Base-by-base conservation (phyloP, 805 yeast species). In the Lachancea sp. region DNA sequence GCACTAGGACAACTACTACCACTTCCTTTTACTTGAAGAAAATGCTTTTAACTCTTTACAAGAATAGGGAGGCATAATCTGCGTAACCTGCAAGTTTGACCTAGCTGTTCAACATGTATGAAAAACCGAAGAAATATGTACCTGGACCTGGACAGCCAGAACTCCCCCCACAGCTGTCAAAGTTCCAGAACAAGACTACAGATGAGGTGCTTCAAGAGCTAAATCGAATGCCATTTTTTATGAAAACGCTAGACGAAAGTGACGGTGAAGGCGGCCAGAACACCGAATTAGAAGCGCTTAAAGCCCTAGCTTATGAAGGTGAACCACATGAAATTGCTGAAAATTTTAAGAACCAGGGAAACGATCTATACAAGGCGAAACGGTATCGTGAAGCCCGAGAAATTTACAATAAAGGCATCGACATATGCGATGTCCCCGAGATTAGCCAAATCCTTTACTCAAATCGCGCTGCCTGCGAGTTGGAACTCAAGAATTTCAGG, bases 261-360 rank as follows among this genome's bases (percentile, higher is more conserved):
- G 87, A 83, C 50, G 88, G 84, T 12, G 80, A 73, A 4, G 86
- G 84, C 34, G 90, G 88, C 23, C 82, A 78, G 32, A 85, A 84
- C 54, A 56, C 70, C 4, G 80, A 77, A 38, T 64, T 92, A 13
- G 97, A 90, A 56, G 98, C 98, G 0, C 70, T 92, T 42, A 82
- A 81, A 56, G 90, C 96, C 4, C 68, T 92, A 50, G 96, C 94
- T 0, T 88, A 86, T 56, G 98, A 92, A 36, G 98, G 97, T 33
- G 95, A 87, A 47, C 96, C 97, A 0, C 80, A 83, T 53, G 98
- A 92, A 55, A 69, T 88, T 25, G 97, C 97, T 3, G 71, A 76
- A 18, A 89, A 88, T 55, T 92, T 89, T 68, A 87, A 88, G 48
- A 80, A 75, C 45, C 97, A 90, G 58, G 99, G 98, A 5, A 92